Percentiles rank a stretch among this genome's conserved stretches.
These are phyloP conservation scores for Hydnum rufescens DNA, from an alignment of 768 basidiomycete species.

Conservation along the genomic window DNA sequence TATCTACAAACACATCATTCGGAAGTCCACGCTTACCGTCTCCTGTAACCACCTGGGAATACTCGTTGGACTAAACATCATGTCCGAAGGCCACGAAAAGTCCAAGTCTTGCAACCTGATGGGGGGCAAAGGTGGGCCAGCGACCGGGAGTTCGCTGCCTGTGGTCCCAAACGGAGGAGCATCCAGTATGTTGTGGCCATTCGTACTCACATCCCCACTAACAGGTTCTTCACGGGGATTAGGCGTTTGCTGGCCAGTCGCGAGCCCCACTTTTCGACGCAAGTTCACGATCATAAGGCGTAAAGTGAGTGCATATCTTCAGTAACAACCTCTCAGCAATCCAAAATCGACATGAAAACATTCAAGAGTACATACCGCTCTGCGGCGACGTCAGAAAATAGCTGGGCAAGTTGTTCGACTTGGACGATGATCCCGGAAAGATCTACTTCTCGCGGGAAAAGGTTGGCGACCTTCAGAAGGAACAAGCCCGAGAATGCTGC, in stretches of 20 bases:
- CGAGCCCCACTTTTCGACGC: conserved; percentile 59
- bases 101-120: conserved; percentile 75
- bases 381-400: conserved; percentile 82
- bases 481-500: conserved; percentile 83
- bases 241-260: conserved; percentile 17
- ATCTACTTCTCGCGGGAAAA: conserved; percentile 76
- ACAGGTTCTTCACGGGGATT: conserved; percentile 17
- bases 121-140: neutral
- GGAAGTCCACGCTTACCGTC: conserved; percentile 32
- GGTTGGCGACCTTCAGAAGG: conserved; percentile 82
- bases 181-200: no score
- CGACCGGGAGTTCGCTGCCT: conserved; percentile 6
- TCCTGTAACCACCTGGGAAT: conserved; percentile 90
- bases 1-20: neutral
- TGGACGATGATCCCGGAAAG: conserved; percentile 54
- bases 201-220: no score
- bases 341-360: neutral
- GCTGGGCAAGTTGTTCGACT: conserved; percentile 77
- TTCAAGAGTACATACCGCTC: conserved; percentile 45
- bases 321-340: neutral
- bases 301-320: conserved; percentile 70
- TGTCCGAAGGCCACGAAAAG: conserved; percentile 40
- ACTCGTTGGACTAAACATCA: conserved; percentile 50
- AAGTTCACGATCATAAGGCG: conserved; percentile 88
- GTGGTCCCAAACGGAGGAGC: no score